Percentiles rank a stretch among this genome's conserved stretches.
These are phyloP conservation scores for Tubosaeta brunneosetosa DNA, from an alignment of 768 basidiomycete species.

Conservation along the genomic window DNA sequence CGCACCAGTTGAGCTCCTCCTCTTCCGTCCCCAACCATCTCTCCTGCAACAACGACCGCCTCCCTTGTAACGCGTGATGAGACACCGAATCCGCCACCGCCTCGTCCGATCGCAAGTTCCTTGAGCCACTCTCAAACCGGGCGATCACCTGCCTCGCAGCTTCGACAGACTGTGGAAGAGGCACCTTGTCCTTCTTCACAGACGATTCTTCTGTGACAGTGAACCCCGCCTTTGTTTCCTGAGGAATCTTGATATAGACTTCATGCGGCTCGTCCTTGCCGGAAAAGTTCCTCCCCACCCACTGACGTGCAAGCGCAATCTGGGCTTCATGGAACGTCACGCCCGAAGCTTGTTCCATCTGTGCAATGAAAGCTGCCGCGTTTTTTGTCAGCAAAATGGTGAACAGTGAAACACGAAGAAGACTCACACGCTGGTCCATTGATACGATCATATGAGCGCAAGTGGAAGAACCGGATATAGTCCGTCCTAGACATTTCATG, in stretches of 20 bases:
- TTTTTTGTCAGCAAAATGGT: slow-evolving; percentile 22
- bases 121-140: slow-evolving; percentile 67
- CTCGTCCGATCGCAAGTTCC: slow-evolving; percentile 50
- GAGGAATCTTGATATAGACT: slow-evolving; percentile 55
- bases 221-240: slow-evolving; percentile 46
- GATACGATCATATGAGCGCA: slow-evolving; percentile 87
- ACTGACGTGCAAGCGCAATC: slow-evolving; percentile 75
- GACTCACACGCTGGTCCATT: slow-evolving; percentile 64
- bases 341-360: slow-evolving; percentile 71
- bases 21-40: slow-evolving; percentile 78
- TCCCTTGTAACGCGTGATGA: slow-evolving; percentile 72
- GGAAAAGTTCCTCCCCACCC: slow-evolving; percentile 53
- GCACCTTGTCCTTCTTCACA: slow-evolving; percentile 55
- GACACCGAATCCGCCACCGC: slow-evolving; percentile 70
- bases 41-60: slow-evolving; percentile 64
- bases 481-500: slow-evolving; percentile 47
- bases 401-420: not conserved
- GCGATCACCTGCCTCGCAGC: slow-evolving; percentile 66
- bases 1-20: slow-evolving; percentile 78
- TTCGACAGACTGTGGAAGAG: slow-evolving; percentile 59
- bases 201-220: slow-evolving; percentile 50
- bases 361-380: slow-evolving; percentile 45
- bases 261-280: slow-evolving; percentile 38
- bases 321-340: slow-evolving; percentile 83
- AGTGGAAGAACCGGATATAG: slow-evolving; percentile 89